Evolutionary conservation across 495 filamentous ascomycete species (phyloP), one percentile per base, ranked within the genome.

Genomic region (Penicillium verhagenii): DNA sequence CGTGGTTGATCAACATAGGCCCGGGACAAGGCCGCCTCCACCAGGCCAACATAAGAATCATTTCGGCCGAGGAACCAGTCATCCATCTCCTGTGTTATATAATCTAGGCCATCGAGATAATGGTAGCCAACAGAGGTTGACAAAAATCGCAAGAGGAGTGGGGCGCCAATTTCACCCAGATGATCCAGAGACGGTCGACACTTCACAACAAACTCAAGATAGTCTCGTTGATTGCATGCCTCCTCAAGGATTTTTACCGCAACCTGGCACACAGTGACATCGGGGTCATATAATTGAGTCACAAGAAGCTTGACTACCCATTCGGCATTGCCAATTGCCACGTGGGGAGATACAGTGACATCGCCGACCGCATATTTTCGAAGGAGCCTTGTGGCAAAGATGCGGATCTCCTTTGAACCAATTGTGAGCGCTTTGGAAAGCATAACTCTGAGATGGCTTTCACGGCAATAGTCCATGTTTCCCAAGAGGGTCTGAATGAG

Each of bases 61-160:
- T 98, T 98, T 25, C 94, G 85, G 29, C 95, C 94, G 31, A 90
- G 82, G 65, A 97, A 98, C 94, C 94, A 98, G 69, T 97, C 94
- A 65, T 98, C 94, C 94, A 98, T 98, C 66, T 97, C 95, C 60
- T 94, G 91, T 37, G 91, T 94, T 66, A 98, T 98, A 61, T 98
- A 98, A 70, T 98, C 94, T 16, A 98, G 79, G 7, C 91, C 94
- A 69, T 98, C 91, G 4, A 98, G 77, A 70, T 98, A 98, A 71
- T 97, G 92, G 59, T 98, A 98, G 5, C 94, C 94, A 28, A 97
- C 89, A 0, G 90, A 95, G 0, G 95, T 97, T 3, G 92, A 96
- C 48, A 98, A 69, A 66, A 98, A 98, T 53, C 94, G 87, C 53
- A 98, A 77, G 18, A 98, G 83, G 24, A 98, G 76, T 2, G 94